phyloP scores from a whole-genome alignment of 1,284 basidiomycete genomes.

The Volvariella surrecta region DNA sequence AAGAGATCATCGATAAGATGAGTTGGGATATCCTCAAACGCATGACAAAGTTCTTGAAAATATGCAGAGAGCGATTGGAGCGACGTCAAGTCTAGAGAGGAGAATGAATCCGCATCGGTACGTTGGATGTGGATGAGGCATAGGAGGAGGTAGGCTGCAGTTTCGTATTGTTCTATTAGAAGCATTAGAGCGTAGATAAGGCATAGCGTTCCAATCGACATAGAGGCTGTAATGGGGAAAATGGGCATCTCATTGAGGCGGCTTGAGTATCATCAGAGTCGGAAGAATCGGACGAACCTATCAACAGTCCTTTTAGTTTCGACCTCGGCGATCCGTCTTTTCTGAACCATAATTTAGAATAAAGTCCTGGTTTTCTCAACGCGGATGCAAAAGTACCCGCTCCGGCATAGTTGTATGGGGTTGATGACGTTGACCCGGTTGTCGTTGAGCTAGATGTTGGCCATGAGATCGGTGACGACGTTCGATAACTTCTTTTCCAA shows the following conservation, averaged over 20 bases:
- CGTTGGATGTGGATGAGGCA: slow-evolving; percentile 21
- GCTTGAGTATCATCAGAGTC: neutral
- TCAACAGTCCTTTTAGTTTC: slow-evolving; percentile 18
- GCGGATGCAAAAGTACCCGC: too few relatives aligned
- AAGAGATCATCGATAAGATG: slow-evolving; percentile 18
- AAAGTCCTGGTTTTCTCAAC: slow-evolving; percentile 6
- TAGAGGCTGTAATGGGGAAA: slow-evolving; percentile 8
- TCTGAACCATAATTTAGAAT: slow-evolving; percentile 20
- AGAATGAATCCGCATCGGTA: slow-evolving; percentile 18
- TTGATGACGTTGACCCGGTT: too few relatives aligned
- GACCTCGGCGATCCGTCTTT: slow-evolving; percentile 25
- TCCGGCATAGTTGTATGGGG: too few relatives aligned
- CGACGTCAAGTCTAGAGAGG: slow-evolving; percentile 18
- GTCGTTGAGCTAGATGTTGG: too few relatives aligned
- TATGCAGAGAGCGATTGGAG: slow-evolving; percentile 13
- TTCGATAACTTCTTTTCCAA: too few relatives aligned
- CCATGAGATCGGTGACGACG: too few relatives aligned
- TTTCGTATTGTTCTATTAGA: slow-evolving; percentile 17
- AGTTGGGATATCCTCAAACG: slow-evolving; percentile 12
- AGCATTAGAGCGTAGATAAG: slow-evolving; percentile 13
- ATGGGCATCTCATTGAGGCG: neutral
- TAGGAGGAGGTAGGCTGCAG: slow-evolving; percentile 14
- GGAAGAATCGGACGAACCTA: slow-evolving; percentile 16
- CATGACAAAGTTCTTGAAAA: slow-evolving; percentile 17
- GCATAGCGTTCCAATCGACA: slow-evolving; percentile 12